Evolutionary conservation across 129 eudicot species (phyloP).

Genomic region (Pittosporum tobira): DNA sequence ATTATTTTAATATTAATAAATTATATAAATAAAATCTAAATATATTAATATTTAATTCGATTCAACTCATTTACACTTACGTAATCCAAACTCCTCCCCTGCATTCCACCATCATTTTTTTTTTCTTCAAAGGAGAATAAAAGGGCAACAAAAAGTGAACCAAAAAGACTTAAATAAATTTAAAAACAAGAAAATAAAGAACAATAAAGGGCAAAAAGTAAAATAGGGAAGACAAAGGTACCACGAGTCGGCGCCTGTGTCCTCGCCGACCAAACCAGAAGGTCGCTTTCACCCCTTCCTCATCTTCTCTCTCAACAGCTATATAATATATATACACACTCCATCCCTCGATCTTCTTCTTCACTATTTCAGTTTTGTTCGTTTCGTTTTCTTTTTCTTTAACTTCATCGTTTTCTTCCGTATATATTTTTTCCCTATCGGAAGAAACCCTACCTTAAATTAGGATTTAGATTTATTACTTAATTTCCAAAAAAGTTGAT

Average conservation of each 20-base stretch:
- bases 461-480: background rate
- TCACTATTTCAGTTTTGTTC: background rate
- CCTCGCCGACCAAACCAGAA: slow-evolving; percentile 31
- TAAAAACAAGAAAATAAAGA: background rate
- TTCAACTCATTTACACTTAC: too few species aligned
- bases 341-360: background rate
- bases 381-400: background rate
- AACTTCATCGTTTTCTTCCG: slow-evolving; percentile 28
- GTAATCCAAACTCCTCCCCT: too few species aligned
- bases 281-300: slow-evolving; percentile 15
- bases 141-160: too few species aligned
- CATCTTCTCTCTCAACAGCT: slow-evolving; percentile 9
- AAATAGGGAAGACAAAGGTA: slow-evolving; percentile 14
- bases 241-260: slow-evolving; percentile 37
- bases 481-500: too few species aligned
- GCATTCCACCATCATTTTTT: too few species aligned
- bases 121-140: too few species aligned
- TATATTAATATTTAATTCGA: too few species aligned
- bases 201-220: background rate
- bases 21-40: too few species aligned
- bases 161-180: too few species aligned
- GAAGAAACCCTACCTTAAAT: slow-evolving; percentile 10
- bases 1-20: too few species aligned
- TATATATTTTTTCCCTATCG: slow-evolving; percentile 25
- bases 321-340: background rate